Conservation (phyloP, 441 rosid species). For the Adansonia madagascariensis region DNA sequence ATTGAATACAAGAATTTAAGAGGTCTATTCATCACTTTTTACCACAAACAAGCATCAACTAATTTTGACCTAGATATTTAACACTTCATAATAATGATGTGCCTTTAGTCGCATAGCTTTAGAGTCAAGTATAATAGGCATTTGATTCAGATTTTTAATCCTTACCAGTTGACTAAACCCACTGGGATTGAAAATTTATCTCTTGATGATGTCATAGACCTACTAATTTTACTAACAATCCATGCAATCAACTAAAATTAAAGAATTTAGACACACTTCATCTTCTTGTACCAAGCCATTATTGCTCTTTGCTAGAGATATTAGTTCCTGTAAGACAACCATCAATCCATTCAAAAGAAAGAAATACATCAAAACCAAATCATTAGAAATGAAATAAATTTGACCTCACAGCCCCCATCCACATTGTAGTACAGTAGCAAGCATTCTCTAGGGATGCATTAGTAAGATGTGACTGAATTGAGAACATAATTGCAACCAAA, state of each 20-base stretch:
- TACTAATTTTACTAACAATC: not conserved
- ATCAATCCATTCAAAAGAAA: not conserved
- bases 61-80: too few species aligned
- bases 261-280: not conserved
- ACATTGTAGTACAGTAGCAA: not conserved
- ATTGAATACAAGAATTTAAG: not conserved
- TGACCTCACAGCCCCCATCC: not conserved
- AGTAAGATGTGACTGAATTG: not conserved
- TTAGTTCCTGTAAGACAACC: not conserved
- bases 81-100: not conserved
- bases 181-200: not conserved
- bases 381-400: not conserved
- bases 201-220: not conserved
- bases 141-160: not conserved
- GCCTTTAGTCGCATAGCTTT: too few species aligned
- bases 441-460: not conserved
- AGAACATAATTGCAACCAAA: not conserved
- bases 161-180: not conserved
- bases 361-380: not conserved
- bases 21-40: not conserved
- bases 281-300: not conserved
- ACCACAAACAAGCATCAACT: not conserved
- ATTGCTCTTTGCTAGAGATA: not conserved
- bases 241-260: not conserved
- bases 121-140: too few species aligned